Evolutionary conservation across 441 rosid genomes (phyloP), one percentile per base, ranked within the genome.

Genomic region (Pelargonium citronellum): DNA sequence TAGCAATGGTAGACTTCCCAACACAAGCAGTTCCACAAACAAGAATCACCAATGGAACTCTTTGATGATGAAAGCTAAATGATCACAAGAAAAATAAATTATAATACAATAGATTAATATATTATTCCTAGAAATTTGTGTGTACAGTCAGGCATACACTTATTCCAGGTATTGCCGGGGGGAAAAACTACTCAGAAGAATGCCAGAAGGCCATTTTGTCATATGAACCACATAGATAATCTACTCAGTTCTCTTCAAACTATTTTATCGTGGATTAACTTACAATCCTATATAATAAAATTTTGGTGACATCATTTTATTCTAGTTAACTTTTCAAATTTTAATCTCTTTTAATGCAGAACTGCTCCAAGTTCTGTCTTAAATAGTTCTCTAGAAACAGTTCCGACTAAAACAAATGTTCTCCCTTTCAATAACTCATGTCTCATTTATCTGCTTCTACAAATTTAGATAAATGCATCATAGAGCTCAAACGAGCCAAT

Each of bases 21-120:
- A 89, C 98, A 73, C 99, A 92, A 39, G 97, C 98, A 68, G 99
- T 91, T 83, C 99, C 99, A 46, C 98, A 92, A 69, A 95, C 99
- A 84, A 95, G 99, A 74, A 95, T 95, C 24, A 95, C 96, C 73
- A 95, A 80, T 22, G 97, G 99, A 79, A 92, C 98, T 71, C 98
- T 92, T 78, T 88, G 97, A 82, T 95, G 98, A 83, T 95, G 97
- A 85, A 95, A 95, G 79, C 99, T 95, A 79, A 70, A 73, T 73
- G 67, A 49, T 16, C 43, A 51, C 69, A 80, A 70, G 47, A 30
- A 51, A 49, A 8, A 17, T 46, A 19, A 67, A 60, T 67, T 62
- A 70, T 10, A 5, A 61, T 47, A 73, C 63, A 53, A 69, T 10
- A 22, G 19, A 70, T 57, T 44, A 43, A n/a, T 44, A 43, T 64